Evolutionary conservation across 2,329 filamentous ascomycete species (phyloP).

Genomic region (Ascochyta fabae): DNA sequence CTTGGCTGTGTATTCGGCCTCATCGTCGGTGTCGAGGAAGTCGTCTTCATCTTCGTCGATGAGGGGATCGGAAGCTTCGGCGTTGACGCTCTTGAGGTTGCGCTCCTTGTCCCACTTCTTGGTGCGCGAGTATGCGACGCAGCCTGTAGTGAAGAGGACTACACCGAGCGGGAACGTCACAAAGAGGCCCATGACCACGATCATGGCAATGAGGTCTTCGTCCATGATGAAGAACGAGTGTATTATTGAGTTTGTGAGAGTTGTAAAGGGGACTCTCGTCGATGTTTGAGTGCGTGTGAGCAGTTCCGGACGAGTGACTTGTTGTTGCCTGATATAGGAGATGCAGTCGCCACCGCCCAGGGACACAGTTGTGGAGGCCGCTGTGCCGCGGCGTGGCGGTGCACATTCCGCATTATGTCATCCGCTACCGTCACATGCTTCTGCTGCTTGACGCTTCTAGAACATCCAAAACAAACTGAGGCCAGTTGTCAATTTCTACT

Average conservation of each 20-base stretch:
- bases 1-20: constrained; percentile 35
- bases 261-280: not conserved
- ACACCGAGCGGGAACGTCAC: constrained; percentile 33
- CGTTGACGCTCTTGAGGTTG: constrained; percentile 30
- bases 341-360: constrained; percentile 14
- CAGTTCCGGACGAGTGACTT: not conserved
- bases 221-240: constrained; percentile 27
- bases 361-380: constrained; percentile 13
- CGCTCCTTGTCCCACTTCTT: constrained; percentile 41
- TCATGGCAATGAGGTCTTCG: constrained; percentile 37
- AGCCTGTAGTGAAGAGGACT: constrained; percentile 31
- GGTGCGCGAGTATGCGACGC: constrained; percentile 40
- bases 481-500: not conserved
- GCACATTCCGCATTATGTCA: constrained; percentile 18
- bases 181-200: constrained; percentile 33
- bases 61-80: constrained; percentile 30
- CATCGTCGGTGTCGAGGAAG: constrained; percentile 42
- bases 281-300: not conserved
- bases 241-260: not conserved
- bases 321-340: constrained; percentile 20
- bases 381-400: constrained; percentile 11
- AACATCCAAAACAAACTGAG: not conserved
- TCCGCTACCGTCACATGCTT: constrained; percentile 7
- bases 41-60: constrained; percentile 32
- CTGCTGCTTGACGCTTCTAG: not conserved